phyloP scores from a whole-genome alignment of 2,329 filamentous ascomycete genomes.

The Epichloe amarillans region DNA sequence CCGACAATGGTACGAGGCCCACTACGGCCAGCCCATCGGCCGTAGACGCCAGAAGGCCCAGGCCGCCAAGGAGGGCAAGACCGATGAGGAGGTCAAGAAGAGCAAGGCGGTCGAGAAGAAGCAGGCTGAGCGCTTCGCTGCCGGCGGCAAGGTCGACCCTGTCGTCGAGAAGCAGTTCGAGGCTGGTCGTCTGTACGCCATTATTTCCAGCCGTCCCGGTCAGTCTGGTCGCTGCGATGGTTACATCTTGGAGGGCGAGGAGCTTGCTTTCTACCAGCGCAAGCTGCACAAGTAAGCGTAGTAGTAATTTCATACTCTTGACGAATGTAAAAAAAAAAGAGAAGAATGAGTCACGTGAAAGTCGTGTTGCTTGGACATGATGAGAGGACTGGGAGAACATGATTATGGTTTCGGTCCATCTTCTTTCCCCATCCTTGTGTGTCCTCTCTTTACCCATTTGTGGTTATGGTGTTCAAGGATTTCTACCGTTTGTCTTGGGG shows the following conservation, averaged over 20 bases:
- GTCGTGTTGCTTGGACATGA: neutral
- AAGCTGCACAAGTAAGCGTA: conserved; percentile 87
- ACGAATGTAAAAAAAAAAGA: neutral
- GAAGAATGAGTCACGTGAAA: neutral
- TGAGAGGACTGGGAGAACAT: neutral
- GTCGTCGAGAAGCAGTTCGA: conserved; percentile 98
- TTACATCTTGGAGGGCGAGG: conserved; percentile 97
- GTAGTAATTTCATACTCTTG: neutral
- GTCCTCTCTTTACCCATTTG: neutral
- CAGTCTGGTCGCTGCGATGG: conserved; percentile 95
- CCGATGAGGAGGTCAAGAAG: conserved; percentile 71
- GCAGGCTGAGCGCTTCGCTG: conserved; percentile 76
- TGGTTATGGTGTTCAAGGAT: neutral
- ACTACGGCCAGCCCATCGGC: conserved; percentile 88
- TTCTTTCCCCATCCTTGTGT: neutral
- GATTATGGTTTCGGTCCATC: neutral
- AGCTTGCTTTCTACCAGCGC: conserved; percentile 99
- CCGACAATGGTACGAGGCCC: conserved; percentile 99
- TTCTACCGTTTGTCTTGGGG: conserved; percentile 1
- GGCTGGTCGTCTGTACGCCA: conserved; percentile 92
- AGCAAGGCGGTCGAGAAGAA: conserved; percentile 93
- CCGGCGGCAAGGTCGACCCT: conserved; percentile 80
- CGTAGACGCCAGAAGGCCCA: conserved; percentile 81
- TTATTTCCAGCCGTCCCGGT: conserved; percentile 83
- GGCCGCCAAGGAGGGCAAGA: conserved; percentile 43